These are phyloP conservation scores for Chrysopogon serrulatus DNA, from an alignment of 176 grass and related monocot genomes.

Conservation along the genomic window DNA sequence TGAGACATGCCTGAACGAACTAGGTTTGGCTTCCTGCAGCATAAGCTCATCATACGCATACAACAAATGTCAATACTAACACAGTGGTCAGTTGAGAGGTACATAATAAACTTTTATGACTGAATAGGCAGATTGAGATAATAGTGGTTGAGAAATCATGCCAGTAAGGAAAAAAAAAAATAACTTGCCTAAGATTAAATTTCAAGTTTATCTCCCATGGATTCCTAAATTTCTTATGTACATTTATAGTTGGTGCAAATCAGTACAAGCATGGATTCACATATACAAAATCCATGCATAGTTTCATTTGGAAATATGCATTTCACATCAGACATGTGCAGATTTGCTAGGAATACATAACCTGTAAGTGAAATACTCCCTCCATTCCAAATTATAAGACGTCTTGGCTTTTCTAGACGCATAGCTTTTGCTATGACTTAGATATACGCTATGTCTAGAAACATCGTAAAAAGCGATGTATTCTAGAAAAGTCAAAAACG, in stretches of 20 bases:
- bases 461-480: too few relatives aligned
- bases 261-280: background rate
- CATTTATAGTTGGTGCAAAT: background rate
- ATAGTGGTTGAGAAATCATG: background rate
- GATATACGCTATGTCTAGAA: background rate
- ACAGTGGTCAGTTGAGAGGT: background rate
- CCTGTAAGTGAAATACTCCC: background rate
- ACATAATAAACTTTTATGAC: background rate
- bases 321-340: background rate
- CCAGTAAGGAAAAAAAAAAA: background rate
- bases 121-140: background rate
- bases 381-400: background rate
- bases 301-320: background rate
- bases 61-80: slow-evolving; percentile 1
- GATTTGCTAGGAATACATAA: background rate
- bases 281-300: background rate
- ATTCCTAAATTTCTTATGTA: background rate
- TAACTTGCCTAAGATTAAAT: background rate
- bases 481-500: background rate
- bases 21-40: slow-evolving; percentile 33
- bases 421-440: background rate
- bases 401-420: background rate
- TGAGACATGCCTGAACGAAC: slow-evolving; percentile 18
- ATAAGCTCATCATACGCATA: slow-evolving; percentile 29
- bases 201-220: background rate